A percentile compares a stretch with the other conserved stretches of the same genome.
These are phyloP conservation scores for Astragalus membranaceus DNA, from an alignment of 306 rosid species.

Conservation along the genomic window DNA sequence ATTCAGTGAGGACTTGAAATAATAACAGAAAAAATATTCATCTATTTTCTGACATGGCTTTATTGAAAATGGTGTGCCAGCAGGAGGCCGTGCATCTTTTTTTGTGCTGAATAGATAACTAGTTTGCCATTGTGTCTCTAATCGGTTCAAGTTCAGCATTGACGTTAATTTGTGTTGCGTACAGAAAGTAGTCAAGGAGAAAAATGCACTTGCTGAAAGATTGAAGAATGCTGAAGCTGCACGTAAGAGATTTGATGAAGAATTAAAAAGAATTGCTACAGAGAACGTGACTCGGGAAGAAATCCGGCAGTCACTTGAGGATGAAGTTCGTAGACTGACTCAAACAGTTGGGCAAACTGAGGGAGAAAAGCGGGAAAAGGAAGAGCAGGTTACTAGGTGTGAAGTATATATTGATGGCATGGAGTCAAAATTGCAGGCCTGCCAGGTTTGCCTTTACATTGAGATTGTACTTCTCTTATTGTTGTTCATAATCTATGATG, in stretches of 20 bases:
- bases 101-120: constrained; percentile 1
- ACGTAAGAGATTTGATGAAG: constrained; percentile 95
- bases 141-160: neutral
- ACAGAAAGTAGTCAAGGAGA: constrained; percentile 95
- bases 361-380: constrained; percentile 95
- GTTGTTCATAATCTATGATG: neutral
- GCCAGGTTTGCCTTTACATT: constrained; percentile 61
- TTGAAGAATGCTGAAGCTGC: constrained; percentile 94
- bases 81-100: neutral
- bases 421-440: constrained; percentile 95
- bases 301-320: constrained; percentile 90
- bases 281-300: constrained; percentile 93
- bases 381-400: constrained; percentile 90
- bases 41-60: neutral
- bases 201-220: constrained; percentile 91
- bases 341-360: constrained; percentile 95
- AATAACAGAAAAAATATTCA: neutral
- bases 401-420: constrained; percentile 97
- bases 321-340: constrained; percentile 82
- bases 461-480: constrained; percentile 8
- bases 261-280: constrained; percentile 81
- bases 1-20: neutral
- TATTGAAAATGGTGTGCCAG: neutral
- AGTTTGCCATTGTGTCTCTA: constrained; percentile 3
- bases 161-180: constrained; percentile 22